Conservation (phyloP, 176 grass and related monocot genomes). For the Carex myosuroides region DNA sequence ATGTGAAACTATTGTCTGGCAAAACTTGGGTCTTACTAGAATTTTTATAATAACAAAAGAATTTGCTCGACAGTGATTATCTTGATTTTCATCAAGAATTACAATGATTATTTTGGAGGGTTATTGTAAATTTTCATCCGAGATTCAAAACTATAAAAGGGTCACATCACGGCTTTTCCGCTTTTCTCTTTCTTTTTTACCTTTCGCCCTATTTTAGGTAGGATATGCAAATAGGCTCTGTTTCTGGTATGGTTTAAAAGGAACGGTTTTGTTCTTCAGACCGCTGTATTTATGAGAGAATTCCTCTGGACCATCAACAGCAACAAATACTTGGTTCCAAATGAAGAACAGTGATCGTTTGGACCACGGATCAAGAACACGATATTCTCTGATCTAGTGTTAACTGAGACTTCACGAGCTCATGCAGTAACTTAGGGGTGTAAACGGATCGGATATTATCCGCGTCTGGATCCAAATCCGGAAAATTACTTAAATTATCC, state of each 20-base stretch:
- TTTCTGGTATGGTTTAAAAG: not conserved
- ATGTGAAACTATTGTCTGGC: no score
- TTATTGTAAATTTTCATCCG: not conserved
- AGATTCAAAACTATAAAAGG: not conserved
- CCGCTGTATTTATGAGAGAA: not conserved
- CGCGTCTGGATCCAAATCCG: no score
- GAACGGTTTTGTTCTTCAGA: not conserved
- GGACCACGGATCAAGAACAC: not conserved
- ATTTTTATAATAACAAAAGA: no score
- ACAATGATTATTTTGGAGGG: not conserved
- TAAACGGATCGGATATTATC: no score
- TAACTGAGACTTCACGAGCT: not conserved
- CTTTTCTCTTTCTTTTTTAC: not conserved
- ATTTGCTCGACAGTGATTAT: no score
- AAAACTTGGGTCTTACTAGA: no score
- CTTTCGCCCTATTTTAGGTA: not conserved
- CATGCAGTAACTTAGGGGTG: no score
- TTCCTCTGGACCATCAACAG: not conserved
- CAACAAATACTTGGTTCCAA: not conserved
- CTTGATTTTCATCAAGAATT: no score
- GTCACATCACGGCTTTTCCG: not conserved
- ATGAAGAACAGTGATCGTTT: not conserved
- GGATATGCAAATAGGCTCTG: not conserved
- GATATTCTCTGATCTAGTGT: not conserved
- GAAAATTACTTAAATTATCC: no score